A percentile compares a stretch with the other conserved stretches of the same genome.
These are phyloP conservation scores for Chamaecrista fasciculata DNA, from an alignment of 306 rosid species.

Conservation along the genomic window DNA sequence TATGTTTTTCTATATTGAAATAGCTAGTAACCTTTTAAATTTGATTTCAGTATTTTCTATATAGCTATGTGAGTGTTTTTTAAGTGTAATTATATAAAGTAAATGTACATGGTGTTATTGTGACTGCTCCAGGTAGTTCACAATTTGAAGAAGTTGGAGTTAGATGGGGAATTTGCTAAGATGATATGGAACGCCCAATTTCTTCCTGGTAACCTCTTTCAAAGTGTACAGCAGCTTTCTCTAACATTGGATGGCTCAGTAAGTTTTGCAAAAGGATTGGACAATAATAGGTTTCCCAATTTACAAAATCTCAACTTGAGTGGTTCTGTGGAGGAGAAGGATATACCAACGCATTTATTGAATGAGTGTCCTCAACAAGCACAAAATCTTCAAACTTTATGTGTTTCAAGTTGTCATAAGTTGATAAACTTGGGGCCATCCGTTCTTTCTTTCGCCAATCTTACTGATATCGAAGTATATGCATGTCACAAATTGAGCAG, in stretches of 20 bases:
- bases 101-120: too few species aligned
- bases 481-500: fast-evolving
- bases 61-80: too few species aligned
- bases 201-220: neutral
- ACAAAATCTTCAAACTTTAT: too few species aligned
- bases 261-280: neutral
- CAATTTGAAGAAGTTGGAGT: neutral
- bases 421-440: neutral
- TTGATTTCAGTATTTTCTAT: too few species aligned
- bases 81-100: too few species aligned
- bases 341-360: neutral
- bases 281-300: neutral
- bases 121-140: neutral
- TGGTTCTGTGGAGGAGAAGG: neutral
- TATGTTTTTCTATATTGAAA: too few species aligned
- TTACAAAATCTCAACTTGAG: neutral
- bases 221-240: neutral
- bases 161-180: neutral
- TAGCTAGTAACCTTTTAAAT: too few species aligned
- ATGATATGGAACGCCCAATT: neutral
- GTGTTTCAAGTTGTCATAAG: too few species aligned
- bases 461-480: neutral
- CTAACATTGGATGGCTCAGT: neutral
- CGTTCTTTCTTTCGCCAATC: neutral
- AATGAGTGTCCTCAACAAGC: neutral